These are phyloP conservation scores for Flaveria ramosissima DNA, from an alignment of 129 eudicot genomes.

Conservation along the genomic window DNA sequence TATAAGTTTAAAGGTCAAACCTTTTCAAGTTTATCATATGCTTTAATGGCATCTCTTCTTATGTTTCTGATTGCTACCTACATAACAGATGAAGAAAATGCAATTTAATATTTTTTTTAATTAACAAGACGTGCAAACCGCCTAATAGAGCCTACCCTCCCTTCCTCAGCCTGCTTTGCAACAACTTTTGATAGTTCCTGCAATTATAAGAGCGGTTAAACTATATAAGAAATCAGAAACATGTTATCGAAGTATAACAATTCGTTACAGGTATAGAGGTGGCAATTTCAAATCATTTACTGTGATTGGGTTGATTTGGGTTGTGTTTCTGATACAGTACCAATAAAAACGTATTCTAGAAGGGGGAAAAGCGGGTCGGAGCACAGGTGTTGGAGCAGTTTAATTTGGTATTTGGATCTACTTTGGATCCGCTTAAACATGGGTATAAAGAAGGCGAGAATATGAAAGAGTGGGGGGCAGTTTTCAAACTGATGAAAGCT, in stretches of 20 bases:
- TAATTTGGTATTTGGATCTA: no score
- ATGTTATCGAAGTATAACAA: background rate
- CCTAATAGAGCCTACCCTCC: constrained; percentile 56
- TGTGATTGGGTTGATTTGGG: background rate
- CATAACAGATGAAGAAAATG: constrained; percentile 6
- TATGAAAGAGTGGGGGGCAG: no score
- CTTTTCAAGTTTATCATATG: constrained; percentile 95
- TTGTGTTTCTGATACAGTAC: no score
- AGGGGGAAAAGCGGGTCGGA: no score
- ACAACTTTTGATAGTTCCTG: constrained; percentile 91
- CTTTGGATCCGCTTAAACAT: no score
- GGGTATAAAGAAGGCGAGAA: no score
- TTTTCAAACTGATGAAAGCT: no score
- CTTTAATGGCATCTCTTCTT: constrained; percentile 93
- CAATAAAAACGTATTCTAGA: no score
- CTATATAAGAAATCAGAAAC: constrained; percentile 3
- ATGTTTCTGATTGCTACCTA: constrained; percentile 94
- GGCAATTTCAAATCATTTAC: background rate
- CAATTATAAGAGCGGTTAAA: constrained; percentile 23
- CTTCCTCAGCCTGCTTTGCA: constrained; percentile 95
- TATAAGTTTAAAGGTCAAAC: constrained; percentile 35
- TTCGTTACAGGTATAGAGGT: background rate
- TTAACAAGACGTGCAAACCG: background rate
- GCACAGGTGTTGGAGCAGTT: no score
- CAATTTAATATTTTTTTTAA: background rate